These are phyloP conservation scores for Phytophthora macrochlamydospora DNA, from an alignment of 352 stramenopile genomes.

Conservation along the genomic window DNA sequence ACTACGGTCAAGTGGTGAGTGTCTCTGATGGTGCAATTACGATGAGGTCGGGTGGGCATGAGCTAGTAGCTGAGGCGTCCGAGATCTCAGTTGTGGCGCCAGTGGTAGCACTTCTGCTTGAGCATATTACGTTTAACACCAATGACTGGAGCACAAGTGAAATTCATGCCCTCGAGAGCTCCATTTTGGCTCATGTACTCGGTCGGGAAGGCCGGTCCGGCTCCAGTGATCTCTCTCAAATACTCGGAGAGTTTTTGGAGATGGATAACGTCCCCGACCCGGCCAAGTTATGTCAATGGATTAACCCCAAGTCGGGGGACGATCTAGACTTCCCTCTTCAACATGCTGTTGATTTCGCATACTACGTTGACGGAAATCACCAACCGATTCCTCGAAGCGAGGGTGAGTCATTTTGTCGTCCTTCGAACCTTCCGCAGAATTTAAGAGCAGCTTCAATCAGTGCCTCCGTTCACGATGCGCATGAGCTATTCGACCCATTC, in stretches of 20 bases:
- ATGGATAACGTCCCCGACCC: not conserved
- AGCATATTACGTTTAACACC: slow-evolving; percentile 1
- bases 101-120: slow-evolving; percentile 3
- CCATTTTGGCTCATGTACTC: not conserved
- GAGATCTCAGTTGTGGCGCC: not conserved
- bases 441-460: not conserved
- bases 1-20: no score
- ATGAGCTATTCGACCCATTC: slow-evolving; percentile 11
- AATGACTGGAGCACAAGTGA: slow-evolving; percentile 6
- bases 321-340: not conserved
- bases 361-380: slow-evolving; percentile 1
- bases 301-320: slow-evolving; percentile 4
- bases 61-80: no score
- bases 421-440: not conserved
- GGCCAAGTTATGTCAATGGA: slow-evolving; percentile 7
- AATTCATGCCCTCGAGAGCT: not conserved
- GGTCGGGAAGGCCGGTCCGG: not conserved
- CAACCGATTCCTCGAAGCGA: not conserved
- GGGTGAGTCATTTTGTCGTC: not conserved
- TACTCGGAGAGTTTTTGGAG: not conserved
- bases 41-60: no score
- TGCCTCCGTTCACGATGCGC: not conserved
- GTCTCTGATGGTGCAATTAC: no score
- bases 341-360: not conserved
- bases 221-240: not conserved